Evolutionary conservation across 129 eudicot species (phyloP).

Genomic region (Calendula officinalis): DNA sequence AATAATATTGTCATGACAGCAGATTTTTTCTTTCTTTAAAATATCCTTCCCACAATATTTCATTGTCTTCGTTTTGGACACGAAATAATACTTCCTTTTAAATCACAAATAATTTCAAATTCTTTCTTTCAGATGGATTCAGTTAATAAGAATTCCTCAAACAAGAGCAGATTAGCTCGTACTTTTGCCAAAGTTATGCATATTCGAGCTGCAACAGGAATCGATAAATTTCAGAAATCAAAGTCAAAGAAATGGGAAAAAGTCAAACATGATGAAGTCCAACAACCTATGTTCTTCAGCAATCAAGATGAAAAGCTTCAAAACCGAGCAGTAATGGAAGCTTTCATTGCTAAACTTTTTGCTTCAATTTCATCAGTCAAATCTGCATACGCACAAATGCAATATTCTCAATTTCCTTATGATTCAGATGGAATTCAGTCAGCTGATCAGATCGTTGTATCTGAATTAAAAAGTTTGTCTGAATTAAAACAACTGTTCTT

Average conservation of each 20-base stretch:
- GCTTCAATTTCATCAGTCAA: slow-evolving; percentile 68
- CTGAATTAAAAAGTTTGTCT: slow-evolving; percentile 60
- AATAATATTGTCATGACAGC: slow-evolving; percentile 34
- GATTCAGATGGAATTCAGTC: slow-evolving; percentile 74
- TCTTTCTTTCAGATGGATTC: slow-evolving; percentile 72
- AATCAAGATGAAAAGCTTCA: slow-evolving; percentile 47
- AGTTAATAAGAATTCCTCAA: slow-evolving; percentile 32
- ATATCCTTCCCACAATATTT: slow-evolving; percentile 1
- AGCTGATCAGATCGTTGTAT: slow-evolving; percentile 59
- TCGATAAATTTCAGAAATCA: slow-evolving; percentile 39
- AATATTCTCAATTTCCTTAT: slow-evolving; percentile 66
- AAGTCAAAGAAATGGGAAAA: slow-evolving; percentile 38
- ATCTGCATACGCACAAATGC: slow-evolving; percentile 77
- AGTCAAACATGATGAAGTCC: slow-evolving; percentile 23
- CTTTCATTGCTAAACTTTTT: slow-evolving; percentile 67
- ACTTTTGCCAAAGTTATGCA: slow-evolving; percentile 75
- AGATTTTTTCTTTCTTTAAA: slow-evolving; percentile 19
- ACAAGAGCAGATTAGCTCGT: slow-evolving; percentile 64
- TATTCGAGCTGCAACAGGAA: slow-evolving; percentile 54
- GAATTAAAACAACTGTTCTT: slow-evolving; percentile 68
- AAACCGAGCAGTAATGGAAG: slow-evolving; percentile 39
- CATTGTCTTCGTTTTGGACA: slow-evolving; percentile 4
- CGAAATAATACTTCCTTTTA: not conserved
- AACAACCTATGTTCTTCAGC: slow-evolving; percentile 17
- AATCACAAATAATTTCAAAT: slow-evolving; percentile 1